Conservation (phyloP, 2,329 filamentous ascomycete genomes). For the Fusarium avenaceum region DNA sequence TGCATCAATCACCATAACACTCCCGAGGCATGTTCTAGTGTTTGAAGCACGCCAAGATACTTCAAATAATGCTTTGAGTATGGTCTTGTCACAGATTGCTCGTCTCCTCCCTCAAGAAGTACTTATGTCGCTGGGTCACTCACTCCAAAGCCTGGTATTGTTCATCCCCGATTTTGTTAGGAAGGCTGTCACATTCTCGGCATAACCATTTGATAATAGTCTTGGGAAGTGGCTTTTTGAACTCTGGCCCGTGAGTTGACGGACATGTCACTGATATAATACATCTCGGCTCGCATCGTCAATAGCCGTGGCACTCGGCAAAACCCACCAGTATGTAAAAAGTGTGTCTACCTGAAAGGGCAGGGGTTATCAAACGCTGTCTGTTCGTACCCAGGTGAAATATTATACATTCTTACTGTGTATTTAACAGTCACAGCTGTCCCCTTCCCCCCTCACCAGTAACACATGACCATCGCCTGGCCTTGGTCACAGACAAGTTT, state of each 20-base stretch:
- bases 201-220: background rate
- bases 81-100: background rate
- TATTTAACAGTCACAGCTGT: conserved; percentile 8
- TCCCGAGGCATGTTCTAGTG: background rate
- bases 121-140: background rate
- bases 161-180: background rate
- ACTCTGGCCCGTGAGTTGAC: background rate
- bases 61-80: background rate
- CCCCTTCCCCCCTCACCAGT: conserved; percentile 16
- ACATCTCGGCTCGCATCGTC: background rate
- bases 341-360: background rate
- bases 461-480: conserved; percentile 40
- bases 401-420: background rate
- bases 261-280: conserved; percentile 1
- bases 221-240: background rate
- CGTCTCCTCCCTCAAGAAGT: background rate
- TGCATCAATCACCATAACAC: background rate
- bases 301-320: background rate
- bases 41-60: background rate
- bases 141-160: background rate
- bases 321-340: too few species aligned
- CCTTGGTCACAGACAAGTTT: conserved; percentile 40
- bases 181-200: too few species aligned
- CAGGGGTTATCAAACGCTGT: background rate
- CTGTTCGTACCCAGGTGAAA: background rate